phyloP scores from a whole-genome alignment of 805 yeast species.

The Myxozyma vanderwaltii region DNA sequence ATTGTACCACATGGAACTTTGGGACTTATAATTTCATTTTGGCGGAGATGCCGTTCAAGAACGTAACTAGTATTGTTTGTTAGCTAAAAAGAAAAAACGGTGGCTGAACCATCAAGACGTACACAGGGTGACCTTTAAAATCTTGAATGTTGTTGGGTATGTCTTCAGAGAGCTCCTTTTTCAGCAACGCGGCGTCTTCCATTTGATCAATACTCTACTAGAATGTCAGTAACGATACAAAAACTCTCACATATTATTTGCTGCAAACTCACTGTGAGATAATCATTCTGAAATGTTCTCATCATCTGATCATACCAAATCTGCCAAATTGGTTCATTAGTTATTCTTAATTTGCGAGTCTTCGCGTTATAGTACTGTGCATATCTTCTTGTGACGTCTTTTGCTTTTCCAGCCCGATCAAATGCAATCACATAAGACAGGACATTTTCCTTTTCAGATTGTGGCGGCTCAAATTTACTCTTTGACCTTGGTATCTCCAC shows the following conservation, averaged over 20 bases:
- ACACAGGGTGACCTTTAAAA: conserved; percentile 79
- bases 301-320: conserved; percentile 63
- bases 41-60: conserved; percentile 69
- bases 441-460: conserved; percentile 57
- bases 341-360: conserved; percentile 70
- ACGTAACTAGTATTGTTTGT: conserved; percentile 52
- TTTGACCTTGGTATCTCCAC: conserved; percentile 64
- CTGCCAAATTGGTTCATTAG: conserved; percentile 57
- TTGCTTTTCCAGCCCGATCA: conserved; percentile 62
- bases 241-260: conserved; percentile 28
- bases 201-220: conserved; percentile 46
- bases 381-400: conserved; percentile 87
- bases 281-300: conserved; percentile 37
- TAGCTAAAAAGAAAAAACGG: neutral
- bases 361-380: conserved; percentile 70
- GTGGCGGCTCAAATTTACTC: conserved; percentile 73
- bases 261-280: conserved; percentile 33
- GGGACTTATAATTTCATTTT: conserved; percentile 72
- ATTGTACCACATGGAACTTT: conserved; percentile 72
- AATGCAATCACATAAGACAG: conserved; percentile 77
- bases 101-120: no score
- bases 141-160: conserved; percentile 84
- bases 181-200: conserved; percentile 63
- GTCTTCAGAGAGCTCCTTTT: conserved; percentile 72
- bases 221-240: neutral